phyloP scores from a whole-genome alignment of 331 rosid species.

The Rosa hybrid region DNA sequence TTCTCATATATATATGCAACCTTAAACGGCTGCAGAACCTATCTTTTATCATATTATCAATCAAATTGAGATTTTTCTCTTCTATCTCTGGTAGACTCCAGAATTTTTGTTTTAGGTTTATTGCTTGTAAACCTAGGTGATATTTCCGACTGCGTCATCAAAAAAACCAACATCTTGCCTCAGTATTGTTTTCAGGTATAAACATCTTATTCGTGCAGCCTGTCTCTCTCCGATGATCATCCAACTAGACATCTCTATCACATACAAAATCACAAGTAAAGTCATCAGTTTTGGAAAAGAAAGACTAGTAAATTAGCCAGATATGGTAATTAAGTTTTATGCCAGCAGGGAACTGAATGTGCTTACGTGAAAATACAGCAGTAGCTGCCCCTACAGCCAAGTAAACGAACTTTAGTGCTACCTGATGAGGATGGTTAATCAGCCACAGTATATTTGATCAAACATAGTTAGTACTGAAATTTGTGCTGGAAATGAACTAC shows the following conservation, averaged over 20 bases:
- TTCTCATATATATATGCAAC: too few relatives aligned
- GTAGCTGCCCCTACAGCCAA: constrained; percentile 52
- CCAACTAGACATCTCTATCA: constrained; percentile 78
- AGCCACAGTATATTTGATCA: neutral
- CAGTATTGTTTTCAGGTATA: constrained; percentile 73
- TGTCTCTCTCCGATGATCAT: constrained; percentile 88
- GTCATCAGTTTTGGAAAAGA: neutral
- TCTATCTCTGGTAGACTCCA: too few relatives aligned
- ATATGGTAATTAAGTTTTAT: neutral
- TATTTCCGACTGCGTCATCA: too few relatives aligned
- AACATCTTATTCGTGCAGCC: constrained; percentile 73
- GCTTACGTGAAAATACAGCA: constrained; percentile 67
- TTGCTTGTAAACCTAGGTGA: too few relatives aligned
- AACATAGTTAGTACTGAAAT: too few relatives aligned
- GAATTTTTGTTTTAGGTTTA: too few relatives aligned
- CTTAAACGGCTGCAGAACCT: too few relatives aligned
- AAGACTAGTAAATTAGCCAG: neutral
- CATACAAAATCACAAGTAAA: constrained; percentile 11
- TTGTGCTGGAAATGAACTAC: too few relatives aligned
- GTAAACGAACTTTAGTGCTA: constrained; percentile 49
- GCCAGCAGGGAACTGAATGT: constrained; percentile 15
- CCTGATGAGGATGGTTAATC: constrained; percentile 39
- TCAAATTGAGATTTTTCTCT: too few relatives aligned
- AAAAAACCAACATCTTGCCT: constrained; percentile 84
- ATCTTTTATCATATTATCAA: too few relatives aligned